Percentiles rank a stretch among this genome's conserved stretches.
phyloP scores from a whole-genome alignment of 768 basidiomycete genomes.

The Tephrocybe rancida region DNA sequence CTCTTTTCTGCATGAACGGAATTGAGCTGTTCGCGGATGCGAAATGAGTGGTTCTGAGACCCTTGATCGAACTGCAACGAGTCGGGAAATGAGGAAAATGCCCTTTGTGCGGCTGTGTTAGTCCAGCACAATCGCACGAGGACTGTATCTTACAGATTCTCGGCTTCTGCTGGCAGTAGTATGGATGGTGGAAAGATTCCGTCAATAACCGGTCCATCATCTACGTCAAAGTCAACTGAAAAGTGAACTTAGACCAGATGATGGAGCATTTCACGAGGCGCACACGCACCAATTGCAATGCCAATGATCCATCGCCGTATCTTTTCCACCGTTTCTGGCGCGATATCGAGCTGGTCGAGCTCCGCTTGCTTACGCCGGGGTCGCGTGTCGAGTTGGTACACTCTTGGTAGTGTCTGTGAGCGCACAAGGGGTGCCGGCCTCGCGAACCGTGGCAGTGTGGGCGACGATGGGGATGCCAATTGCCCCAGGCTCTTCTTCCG shows the following conservation, averaged over 20 bases:
- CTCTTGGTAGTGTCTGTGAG: constrained; percentile 48
- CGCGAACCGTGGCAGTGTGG: constrained; percentile 18
- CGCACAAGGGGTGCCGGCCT: constrained; percentile 33
- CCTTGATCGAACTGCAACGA: constrained; percentile 86
- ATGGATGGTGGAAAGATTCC: constrained; percentile 69
- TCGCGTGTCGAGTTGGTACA: constrained; percentile 32
- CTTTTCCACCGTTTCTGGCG: constrained; percentile 44
- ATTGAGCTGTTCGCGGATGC: constrained; percentile 59
- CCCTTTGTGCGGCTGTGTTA: constrained; percentile 45
- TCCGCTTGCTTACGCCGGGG: constrained; percentile 33
- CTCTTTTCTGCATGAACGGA: constrained; percentile 29
- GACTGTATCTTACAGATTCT: constrained; percentile 74
- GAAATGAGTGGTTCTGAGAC: constrained; percentile 83
- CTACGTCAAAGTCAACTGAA: constrained; percentile 86
- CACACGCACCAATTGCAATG: constrained; percentile 59
- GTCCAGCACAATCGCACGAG: neutral
- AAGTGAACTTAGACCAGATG: constrained; percentile 4
- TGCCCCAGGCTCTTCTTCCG: constrained; percentile 22
- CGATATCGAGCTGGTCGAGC: constrained; percentile 46
- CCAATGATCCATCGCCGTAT: constrained; percentile 71
- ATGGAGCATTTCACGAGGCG: neutral
- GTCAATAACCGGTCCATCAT: constrained; percentile 79
- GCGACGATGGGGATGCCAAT: constrained; percentile 25
- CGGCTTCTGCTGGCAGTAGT: constrained; percentile 66
- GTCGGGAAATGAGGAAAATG: constrained; percentile 93